A percentile compares a stretch with the other conserved stretches of the same genome.
Conservation (phyloP, 2,329 filamentous ascomycete species). For the Microdochium paspali region DNA sequence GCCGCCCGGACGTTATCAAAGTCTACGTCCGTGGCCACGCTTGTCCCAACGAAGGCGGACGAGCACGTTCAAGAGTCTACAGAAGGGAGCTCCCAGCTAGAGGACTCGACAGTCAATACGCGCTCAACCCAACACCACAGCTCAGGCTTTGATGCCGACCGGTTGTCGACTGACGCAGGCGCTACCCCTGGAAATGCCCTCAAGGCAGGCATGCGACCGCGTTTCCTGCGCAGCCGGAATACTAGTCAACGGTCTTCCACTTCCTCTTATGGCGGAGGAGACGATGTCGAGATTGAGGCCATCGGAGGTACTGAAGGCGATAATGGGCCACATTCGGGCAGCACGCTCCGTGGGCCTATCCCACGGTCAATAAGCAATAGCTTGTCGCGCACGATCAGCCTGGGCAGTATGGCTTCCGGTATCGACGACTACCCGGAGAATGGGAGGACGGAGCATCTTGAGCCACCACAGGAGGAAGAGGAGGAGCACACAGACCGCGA, state of each 20-base stretch:
- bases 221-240: conserved; percentile 47
- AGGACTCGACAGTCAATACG: conserved; percentile 17
- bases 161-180: conserved; percentile 29
- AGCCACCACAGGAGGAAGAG: conserved; percentile 35
- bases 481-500: conserved; percentile 30
- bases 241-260: conserved; percentile 51
- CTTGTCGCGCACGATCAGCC: conserved; percentile 69
- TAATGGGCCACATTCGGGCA: conserved; percentile 74
- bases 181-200: conserved; percentile 37
- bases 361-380: conserved; percentile 39
- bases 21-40: conserved; percentile 24
- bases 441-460: conserved; percentile 34
- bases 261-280: conserved; percentile 48
- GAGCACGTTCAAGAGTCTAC: conserved; percentile 10
- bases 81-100: conserved; percentile 9
- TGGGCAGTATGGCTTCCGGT: conserved; percentile 83
- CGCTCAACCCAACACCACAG: conserved; percentile 13
- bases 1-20: conserved; percentile 42
- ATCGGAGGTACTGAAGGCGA: conserved; percentile 62
- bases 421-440: conserved; percentile 44
- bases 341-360: conserved; percentile 37
- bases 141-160: conserved; percentile 22
- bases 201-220: conserved; percentile 37
- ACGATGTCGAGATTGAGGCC: conserved; percentile 62
- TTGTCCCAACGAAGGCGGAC: neutral